Base-by-base conservation (phyloP, 257 asterid species). In the Rhazya stricta region DNA sequence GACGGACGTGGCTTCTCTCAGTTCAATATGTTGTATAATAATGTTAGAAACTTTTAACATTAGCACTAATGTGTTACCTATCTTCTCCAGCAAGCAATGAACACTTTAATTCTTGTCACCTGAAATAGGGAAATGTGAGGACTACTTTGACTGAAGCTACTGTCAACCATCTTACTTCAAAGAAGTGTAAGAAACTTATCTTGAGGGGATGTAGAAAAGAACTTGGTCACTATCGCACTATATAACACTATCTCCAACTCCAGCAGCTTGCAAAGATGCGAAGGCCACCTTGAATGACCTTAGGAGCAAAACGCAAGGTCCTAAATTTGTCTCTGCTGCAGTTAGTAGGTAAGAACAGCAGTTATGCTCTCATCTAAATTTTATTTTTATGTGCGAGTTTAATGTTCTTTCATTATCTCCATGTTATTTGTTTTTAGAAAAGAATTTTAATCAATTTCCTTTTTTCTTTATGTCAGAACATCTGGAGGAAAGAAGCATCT, bases 121-220 rank as follows among this genome's bases (percentile, higher is more conserved):
- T 81, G 79, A 71, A 83, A 80, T 87, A 88, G 96, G 93, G 81
- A 51, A 86, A 56, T 46, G 74, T 29, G 65, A 77, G 82, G 72
- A 45, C 48, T 62, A 78, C 75, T 79, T 73, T 41, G 74, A 75
- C 76, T 77, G 81, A 77, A 81, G 79, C 85, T 72, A 68, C 81
- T 37, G 81, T 71, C 68, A 78, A 71, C 76, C 76, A 69, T 56
- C 85, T 74, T 73, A 84, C 83, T 39, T 76, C 78, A 77, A 84
- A 80, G 76, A 86, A 73, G 78, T 36, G 98, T 91, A 86, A 79
- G 93, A 74, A 65, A 73, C 23, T 65, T 67, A 16, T 36, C 23
- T 56, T 45, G 29, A 46, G 63, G 21, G 56, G 12, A 75, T 45
- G 72, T 37, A 9, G 4, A 42, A 57, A 27, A 39, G 37, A 9